Evolutionary conservation across 106 monocot genomes (phyloP).

Genomic region (Dendrobium catenatum): DNA sequence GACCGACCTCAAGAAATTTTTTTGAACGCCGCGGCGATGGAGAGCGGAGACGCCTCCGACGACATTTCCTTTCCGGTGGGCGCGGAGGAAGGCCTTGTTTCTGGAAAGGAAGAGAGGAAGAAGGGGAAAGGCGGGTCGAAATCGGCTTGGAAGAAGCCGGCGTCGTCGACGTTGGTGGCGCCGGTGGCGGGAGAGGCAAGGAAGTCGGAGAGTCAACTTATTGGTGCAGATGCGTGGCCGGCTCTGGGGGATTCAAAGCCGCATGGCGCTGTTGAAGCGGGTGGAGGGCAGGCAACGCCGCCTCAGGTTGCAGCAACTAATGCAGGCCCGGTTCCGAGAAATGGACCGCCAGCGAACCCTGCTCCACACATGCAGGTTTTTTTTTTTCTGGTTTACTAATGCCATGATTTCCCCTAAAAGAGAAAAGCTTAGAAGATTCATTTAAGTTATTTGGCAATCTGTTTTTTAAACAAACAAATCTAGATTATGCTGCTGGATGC

Average conservation of each 20-base stretch:
- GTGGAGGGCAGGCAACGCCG: conserved; percentile 8
- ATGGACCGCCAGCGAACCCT: conserved; percentile 12
- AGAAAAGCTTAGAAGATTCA: not conserved
- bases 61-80: not conserved
- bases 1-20: conserved; percentile 3
- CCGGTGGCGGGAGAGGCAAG: conserved; percentile 6
- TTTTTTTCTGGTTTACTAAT: not conserved
- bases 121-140: conserved; percentile 17
- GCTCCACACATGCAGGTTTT: conserved; percentile 2
- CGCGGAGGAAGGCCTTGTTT: conserved; percentile 10
- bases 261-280: conserved; percentile 9
- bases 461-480: not conserved
- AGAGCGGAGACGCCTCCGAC: not conserved
- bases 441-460: not conserved
- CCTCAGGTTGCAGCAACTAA: conserved; percentile 2
- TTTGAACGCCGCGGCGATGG: conserved; percentile 9
- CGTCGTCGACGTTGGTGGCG: not conserved
- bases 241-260: conserved; percentile 43
- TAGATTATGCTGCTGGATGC: not conserved
- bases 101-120: conserved; percentile 5
- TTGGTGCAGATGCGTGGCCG: conserved; percentile 73
- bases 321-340: conserved; percentile 13
- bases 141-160: conserved; percentile 47
- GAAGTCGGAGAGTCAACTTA: conserved; percentile 31
- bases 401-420: not conserved